Conservation (phyloP, 768 basidiomycete genomes). For the Mycena vitilis region DNA sequence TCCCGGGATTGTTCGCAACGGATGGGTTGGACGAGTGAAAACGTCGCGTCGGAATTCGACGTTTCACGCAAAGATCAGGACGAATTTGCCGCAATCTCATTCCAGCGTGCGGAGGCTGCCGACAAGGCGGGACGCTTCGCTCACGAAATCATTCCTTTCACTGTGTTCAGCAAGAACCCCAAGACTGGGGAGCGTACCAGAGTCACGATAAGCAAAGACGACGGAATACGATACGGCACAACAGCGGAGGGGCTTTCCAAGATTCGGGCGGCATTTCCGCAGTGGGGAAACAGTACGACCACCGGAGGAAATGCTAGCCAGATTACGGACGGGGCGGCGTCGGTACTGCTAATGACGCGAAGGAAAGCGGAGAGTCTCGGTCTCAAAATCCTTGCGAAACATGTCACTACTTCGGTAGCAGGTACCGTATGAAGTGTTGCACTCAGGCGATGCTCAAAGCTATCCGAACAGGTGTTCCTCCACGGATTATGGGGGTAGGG, state of each 20-base stretch:
- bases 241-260: constrained; percentile 73
- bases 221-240: constrained; percentile 82
- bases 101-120: constrained; percentile 82
- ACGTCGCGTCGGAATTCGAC: constrained; percentile 80
- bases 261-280: constrained; percentile 82
- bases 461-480: constrained; percentile 65
- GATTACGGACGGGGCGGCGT: constrained; percentile 86
- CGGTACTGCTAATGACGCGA: constrained; percentile 84
- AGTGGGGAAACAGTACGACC: constrained; percentile 79
- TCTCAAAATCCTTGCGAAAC: constrained; percentile 79
- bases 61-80: constrained; percentile 84
- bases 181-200: constrained; percentile 62
- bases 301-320: constrained; percentile 92
- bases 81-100: constrained; percentile 77
- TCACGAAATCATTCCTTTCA: constrained; percentile 82
- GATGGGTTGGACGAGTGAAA: constrained; percentile 94
- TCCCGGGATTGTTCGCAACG: constrained; percentile 74
- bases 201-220: constrained; percentile 75
- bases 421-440: constrained; percentile 51
- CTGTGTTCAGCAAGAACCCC: constrained; percentile 69
- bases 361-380: constrained; percentile 82
- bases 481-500: constrained; percentile 90
- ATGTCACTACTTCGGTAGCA: constrained; percentile 76
- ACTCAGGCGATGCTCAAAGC: neutral
- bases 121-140: constrained; percentile 73